A percentile compares a stretch with the other conserved stretches of the same genome.
phyloP scores from a whole-genome alignment of 164 flowering plant species.

The Kalanchoe fedtschenkoi region DNA sequence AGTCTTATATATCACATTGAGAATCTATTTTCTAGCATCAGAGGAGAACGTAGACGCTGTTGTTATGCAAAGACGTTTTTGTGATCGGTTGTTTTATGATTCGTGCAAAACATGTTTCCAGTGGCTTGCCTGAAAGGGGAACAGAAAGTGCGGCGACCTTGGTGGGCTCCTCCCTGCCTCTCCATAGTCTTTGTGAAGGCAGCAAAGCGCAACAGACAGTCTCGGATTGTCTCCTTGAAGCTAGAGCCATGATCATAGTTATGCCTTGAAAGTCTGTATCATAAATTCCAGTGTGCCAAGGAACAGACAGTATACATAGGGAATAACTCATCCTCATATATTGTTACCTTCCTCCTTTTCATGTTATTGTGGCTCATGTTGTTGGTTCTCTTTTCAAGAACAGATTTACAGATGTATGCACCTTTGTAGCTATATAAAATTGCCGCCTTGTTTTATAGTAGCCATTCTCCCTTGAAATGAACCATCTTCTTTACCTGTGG shows the following conservation, averaged over 20 bases:
- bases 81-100: background rate
- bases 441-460: too few relatives aligned
- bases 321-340: background rate
- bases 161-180: constrained; percentile 99
- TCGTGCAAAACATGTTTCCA: constrained; percentile 16
- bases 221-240: constrained; percentile 87
- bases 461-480: too few relatives aligned
- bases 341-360: background rate
- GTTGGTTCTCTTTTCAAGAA: background rate
- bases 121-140: constrained; percentile 98
- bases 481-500: too few relatives aligned
- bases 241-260: constrained; percentile 59
- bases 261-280: background rate
- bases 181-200: constrained; percentile 58
- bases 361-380: background rate
- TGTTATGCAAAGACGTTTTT: background rate
- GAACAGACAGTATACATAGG: background rate
- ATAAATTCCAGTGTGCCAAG: background rate
- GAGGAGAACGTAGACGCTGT: background rate
- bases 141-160: constrained; percentile 86
- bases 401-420: background rate
- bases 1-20: background rate
- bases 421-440: background rate
- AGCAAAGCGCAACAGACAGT: constrained; percentile 85
- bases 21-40: background rate